Evolutionary conservation across 805 yeast species (phyloP).

Genomic region (Saccharomycopsis selenospora): DNA sequence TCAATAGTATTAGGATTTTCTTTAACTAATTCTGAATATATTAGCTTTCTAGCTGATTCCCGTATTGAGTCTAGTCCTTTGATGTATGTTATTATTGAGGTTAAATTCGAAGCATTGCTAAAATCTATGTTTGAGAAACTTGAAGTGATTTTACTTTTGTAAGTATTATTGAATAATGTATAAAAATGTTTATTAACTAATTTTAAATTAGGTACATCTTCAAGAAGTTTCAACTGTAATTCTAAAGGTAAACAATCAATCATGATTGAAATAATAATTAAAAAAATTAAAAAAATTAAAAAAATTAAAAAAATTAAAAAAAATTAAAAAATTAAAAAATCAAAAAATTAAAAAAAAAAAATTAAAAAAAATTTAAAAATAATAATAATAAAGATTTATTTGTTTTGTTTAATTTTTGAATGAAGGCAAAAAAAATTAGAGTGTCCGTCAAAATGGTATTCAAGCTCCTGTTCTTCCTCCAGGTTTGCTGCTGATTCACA

Average conservation of each 20-base stretch:
- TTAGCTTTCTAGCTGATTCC: conserved; percentile 25
- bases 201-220: conserved; percentile 30
- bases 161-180: conserved; percentile 42
- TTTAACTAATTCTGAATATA: conserved; percentile 13
- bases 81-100: conserved; percentile 27
- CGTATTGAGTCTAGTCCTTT: conserved; percentile 35
- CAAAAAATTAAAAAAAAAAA: no score
- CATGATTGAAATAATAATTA: no score
- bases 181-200: conserved; percentile 39
- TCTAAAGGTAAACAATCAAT: conserved; percentile 34
- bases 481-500: no score
- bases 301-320: no score
- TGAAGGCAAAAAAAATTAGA: no score
- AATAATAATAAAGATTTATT: no score
- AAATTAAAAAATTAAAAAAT: no score
- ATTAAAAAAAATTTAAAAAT: no score
- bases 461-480: no score
- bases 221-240: conserved; percentile 34
- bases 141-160: conserved; percentile 17
- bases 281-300: no score
- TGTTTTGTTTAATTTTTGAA: no score
- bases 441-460: no score
- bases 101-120: conserved; percentile 34
- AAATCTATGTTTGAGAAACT: conserved; percentile 23
- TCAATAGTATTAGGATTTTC: not conserved